Evolutionary conservation across 352 stramenopile species (phyloP), one percentile per base, ranked within the genome.

Genomic region (Chrysophaeum taylorii): DNA sequence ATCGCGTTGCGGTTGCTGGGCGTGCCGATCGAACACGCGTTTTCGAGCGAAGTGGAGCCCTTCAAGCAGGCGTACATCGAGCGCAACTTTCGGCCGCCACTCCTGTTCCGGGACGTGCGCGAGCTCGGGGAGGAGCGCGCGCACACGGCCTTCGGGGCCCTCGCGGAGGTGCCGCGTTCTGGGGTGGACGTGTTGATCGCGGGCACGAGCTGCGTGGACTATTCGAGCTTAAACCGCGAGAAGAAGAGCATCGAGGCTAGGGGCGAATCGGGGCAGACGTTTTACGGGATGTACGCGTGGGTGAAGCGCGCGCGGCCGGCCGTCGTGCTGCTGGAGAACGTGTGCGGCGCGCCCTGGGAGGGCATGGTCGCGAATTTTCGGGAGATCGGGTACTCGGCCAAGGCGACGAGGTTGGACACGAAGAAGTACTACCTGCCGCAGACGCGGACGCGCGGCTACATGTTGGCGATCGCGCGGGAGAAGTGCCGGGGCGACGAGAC

Each of bases 21-120:
- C 15, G 14, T 70, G 12, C 70, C 76, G 48, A 64, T 81, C 27
- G 69, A 80, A 27, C 79, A 86, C 76, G 74, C 83, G 0, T 81
- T 86, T 62, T 82, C 72, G 15, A 85, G 79, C 69, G 82, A 87
- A 70, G 82, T 86, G 57, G 82, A 87, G 74, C 82, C 82, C 7
- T 87, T 86, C 74, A 87, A 87, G 71, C 82, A 87, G 73, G 79
- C 76, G 0, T 87, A 87, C 69, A 83, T 87, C 57, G 75, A 76
- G 68, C 67, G 80, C 23, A 87, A 87, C 68, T 87, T 87, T 71
- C 70, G 63, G n/a, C 72, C 73, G 21, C 70, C 74, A 1, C 69
- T 79, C 0, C 69, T 87, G 2, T 87, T 85, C 75, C 80, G 74
- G 0, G 82, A 87, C 73, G 84, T 87, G 68, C 74, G 71, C 12